Percentiles rank a stretch among this genome's conserved stretches.
Evolutionary conservation across 768 basidiomycete species (phyloP).

Genomic region (Agrocybe pediades): DNA sequence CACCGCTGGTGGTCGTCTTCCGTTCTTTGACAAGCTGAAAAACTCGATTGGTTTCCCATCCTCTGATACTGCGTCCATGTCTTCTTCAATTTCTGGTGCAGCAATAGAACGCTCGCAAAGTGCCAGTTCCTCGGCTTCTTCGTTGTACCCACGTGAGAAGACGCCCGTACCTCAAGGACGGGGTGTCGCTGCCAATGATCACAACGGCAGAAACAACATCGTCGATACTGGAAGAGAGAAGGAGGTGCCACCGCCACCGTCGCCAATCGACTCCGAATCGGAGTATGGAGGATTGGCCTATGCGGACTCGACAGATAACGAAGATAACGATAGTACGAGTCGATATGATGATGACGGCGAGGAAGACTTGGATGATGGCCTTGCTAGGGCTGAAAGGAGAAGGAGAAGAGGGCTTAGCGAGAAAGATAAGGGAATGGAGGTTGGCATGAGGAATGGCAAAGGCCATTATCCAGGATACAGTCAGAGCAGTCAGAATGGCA

Average conservation of each 20-base stretch:
- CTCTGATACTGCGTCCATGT: neutral
- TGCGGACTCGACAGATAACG: constrained; percentile 48
- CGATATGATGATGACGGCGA: constrained; percentile 8
- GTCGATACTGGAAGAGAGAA: neutral
- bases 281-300: constrained; percentile 55
- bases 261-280: constrained; percentile 40
- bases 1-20: constrained; percentile 40
- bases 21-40: constrained; percentile 62
- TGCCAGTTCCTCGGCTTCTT: neutral
- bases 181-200: neutral
- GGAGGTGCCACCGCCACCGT: constrained; percentile 17
- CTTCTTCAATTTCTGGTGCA: neutral
- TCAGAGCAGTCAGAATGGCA: neutral
- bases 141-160: neutral
- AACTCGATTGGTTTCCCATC: constrained; percentile 16
- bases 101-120: constrained; percentile 9
- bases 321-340: constrained; percentile 29
- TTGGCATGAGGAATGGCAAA: neutral
- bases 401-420: constrained; percentile 11
- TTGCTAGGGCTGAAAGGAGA: constrained; percentile 15
- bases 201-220: neutral
- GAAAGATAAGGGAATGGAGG: too few relatives aligned
- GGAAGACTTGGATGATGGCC: neutral
- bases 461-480: neutral
- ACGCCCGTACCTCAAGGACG: neutral